These are phyloP conservation scores for Venturia asperata DNA, from an alignment of 2,329 filamentous ascomycete genomes.

Conservation along the genomic window DNA sequence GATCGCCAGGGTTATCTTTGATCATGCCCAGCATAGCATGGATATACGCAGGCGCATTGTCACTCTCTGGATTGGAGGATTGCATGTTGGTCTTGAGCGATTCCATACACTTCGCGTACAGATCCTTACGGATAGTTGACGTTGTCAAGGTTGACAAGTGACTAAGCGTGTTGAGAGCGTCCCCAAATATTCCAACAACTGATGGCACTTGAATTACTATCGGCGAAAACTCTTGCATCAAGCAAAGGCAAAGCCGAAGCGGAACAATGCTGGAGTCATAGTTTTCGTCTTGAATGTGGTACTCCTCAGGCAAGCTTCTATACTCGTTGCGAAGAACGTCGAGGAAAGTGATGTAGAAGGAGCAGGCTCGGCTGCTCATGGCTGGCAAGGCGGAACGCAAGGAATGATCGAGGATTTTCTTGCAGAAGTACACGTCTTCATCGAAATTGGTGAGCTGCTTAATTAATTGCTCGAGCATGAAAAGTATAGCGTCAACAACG, in stretches of 20 bases:
- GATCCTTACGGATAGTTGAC: not conserved
- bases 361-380: slow-evolving; percentile 6
- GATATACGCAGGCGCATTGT: slow-evolving; percentile 6
- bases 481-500: slow-evolving; percentile 71
- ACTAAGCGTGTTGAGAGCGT: slow-evolving; percentile 4
- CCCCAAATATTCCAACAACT: not conserved
- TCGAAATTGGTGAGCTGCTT: slow-evolving; percentile 42
- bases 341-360: slow-evolving; percentile 13
- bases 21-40: slow-evolving; percentile 17
- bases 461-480: slow-evolving; percentile 52
- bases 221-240: slow-evolving; percentile 12
- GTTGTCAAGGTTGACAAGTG: not conserved
- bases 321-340: slow-evolving; percentile 5
- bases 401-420: slow-evolving; percentile 52
- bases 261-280: slow-evolving; percentile 15
- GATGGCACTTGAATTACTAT: not conserved
- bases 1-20: slow-evolving; percentile 6
- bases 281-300: not conserved
- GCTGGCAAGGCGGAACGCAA: slow-evolving; percentile 26
- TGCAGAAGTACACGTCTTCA: slow-evolving; percentile 57
- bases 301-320: not conserved
- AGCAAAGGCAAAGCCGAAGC: slow-evolving; percentile 12
- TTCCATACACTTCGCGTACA: slow-evolving; percentile 13
- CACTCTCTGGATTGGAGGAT: not conserved
- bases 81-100: not conserved